Base-by-base conservation (phyloP, 2,329 filamentous ascomycete species). In the Leptographium procerum region DNA sequence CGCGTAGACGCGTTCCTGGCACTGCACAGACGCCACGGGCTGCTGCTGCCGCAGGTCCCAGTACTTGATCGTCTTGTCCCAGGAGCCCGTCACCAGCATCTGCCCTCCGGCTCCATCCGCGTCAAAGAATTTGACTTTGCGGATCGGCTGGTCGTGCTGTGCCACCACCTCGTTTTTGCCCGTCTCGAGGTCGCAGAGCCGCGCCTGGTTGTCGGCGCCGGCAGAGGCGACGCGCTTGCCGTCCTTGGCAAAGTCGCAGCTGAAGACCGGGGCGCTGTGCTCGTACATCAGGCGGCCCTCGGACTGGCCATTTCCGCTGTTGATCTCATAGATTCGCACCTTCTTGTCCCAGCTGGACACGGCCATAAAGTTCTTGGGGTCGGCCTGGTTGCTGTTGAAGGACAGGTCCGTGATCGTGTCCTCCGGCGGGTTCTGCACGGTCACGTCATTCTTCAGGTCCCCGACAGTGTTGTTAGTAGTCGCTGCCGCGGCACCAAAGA, bases 341-440 rank as follows among this genome's bases (percentile, higher is more conserved):
- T 96, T 95, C 77, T 95, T 95, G 74, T 99, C 94, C 94, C 94
- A 99, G 66, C 90, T 96, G 53, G 90, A 78, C 40, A 96, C 89
- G 28, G 92, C 91, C 22, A 99, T 79, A 69, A 95, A 88, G 66
- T 97, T 90, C 64, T 71, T 71, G 75, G 81, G 57, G 78, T 78
- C 67, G 71, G 69, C 52, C 1, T 71, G 67, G 69, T 77, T 68
- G 61, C 74, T 68, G 68, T 78, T 68, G 75, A 96, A 99, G 54
- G 84, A 77, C 61, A 99, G 80, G 69, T 91, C 89, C 40, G 91
- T 91, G 68, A 97, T 87, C 72, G 88, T 89, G 73, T 99, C 94
- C 65, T 89, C 86, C 26, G 94, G 94, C 16, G 88, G 88, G 63
- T 86, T 82, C 61, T 76, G 81, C 58, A 99, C 77, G 57, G 87